phyloP scores from a whole-genome alignment of 1,284 basidiomycete species.

The Peniophora sp. region DNA sequence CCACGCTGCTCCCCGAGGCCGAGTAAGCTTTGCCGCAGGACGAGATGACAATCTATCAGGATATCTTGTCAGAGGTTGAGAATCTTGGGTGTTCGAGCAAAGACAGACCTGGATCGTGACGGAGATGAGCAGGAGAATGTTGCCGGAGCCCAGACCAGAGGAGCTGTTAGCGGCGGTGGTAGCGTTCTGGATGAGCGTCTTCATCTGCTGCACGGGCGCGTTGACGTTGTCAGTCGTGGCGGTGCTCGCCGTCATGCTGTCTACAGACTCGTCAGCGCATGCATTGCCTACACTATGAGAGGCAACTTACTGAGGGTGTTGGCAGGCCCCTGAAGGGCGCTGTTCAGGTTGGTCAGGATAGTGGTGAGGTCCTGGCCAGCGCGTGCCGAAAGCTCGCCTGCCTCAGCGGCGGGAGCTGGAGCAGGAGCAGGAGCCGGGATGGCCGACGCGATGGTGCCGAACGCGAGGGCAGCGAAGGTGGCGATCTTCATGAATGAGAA shows the following conservation, averaged over 20 bases:
- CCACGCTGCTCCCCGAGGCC: background rate
- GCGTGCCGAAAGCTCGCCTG: background rate
- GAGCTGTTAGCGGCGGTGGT: too few species aligned
- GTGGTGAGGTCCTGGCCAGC: background rate
- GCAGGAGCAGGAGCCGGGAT: conserved; percentile 12
- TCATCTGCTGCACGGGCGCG: background rate
- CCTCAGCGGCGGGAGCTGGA: too few species aligned
- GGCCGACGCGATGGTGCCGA: conserved; percentile 13
- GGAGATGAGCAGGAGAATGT: background rate
- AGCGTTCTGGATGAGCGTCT: background rate
- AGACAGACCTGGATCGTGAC: background rate
- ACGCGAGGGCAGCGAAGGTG: conserved; percentile 11
- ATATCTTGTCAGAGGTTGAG: background rate
- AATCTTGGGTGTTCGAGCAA: background rate
- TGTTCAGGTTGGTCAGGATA: background rate
- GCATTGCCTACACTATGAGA: background rate
- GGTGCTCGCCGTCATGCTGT: background rate
- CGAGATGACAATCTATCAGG: background rate
- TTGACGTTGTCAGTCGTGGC: background rate
- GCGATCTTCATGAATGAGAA: conserved; percentile 7
- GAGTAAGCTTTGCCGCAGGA: background rate
- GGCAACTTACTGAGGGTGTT: background rate
- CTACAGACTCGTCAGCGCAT: background rate
- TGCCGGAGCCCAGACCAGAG: background rate
- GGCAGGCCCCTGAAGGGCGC: background rate